A percentile compares a stretch with the other conserved stretches of the same genome.
Evolutionary conservation across 352 stramenopile genomes (phyloP).

Genomic region (Phytophthora sp.): DNA sequence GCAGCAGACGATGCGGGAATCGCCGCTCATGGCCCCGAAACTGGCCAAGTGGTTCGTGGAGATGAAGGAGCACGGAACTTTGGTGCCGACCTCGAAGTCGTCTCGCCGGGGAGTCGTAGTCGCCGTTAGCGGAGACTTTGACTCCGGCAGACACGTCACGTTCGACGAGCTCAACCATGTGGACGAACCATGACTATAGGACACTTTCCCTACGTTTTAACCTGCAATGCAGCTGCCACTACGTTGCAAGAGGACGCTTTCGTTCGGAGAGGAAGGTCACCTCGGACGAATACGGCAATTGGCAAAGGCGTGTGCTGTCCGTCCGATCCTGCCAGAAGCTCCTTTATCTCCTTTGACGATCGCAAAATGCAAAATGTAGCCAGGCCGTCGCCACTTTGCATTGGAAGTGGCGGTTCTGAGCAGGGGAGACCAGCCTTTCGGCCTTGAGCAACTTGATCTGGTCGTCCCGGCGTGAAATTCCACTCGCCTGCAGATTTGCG

Average conservation of each 20-base stretch:
- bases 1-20: constrained; percentile 62
- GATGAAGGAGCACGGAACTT: constrained; percentile 58
- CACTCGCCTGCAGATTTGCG: too few species aligned
- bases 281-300: constrained; percentile 9
- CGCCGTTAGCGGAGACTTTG: constrained; percentile 51
- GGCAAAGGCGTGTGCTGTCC: too few species aligned
- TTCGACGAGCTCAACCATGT: constrained; percentile 63
- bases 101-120: constrained; percentile 64
- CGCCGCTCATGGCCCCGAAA: constrained; percentile 31
- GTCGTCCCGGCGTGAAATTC: too few species aligned
- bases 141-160: constrained; percentile 72
- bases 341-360: too few species aligned
- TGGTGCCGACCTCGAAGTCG: constrained; percentile 57
- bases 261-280: constrained; percentile 12
- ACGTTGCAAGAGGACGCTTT: constrained; percentile 15
- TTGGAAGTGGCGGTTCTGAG: too few species aligned
- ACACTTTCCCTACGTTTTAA: neutral
- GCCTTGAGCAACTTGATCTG: too few species aligned
- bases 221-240: neutral
- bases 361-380: too few species aligned
- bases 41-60: constrained; percentile 48
- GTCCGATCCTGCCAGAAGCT: too few species aligned
- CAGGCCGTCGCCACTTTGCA: too few species aligned
- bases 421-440: too few species aligned
- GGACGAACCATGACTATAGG: constrained; percentile 6